These are phyloP conservation scores for Backusella tarrabulga DNA, from an alignment of 192 early-diverging fungal genomes.

Conservation along the genomic window DNA sequence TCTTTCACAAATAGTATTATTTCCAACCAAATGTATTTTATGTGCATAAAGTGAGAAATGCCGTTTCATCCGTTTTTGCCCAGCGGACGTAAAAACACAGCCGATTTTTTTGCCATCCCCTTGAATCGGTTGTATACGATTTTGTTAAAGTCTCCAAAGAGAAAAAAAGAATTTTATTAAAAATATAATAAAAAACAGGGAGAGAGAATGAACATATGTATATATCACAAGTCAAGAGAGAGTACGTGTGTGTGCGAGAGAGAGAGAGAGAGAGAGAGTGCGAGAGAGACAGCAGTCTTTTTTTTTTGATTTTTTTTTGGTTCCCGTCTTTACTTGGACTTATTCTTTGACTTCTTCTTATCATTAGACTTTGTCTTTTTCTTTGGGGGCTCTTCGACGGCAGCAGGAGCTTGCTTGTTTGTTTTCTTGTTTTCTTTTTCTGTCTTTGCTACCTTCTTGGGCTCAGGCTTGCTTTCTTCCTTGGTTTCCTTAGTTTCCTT, in stretches of 20 bases:
- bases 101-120: neutral
- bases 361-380: neutral
- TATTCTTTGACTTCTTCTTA: neutral
- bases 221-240: neutral
- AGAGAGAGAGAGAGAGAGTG: neutral
- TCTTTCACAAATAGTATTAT: neutral
- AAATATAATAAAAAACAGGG: neutral
- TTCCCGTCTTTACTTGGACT: neutral
- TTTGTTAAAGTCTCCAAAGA: neutral
- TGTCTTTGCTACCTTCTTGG: neutral
- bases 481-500: neutral
- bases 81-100: neutral
- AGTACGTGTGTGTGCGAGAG: neutral
- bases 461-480: neutral
- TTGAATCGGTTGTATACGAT: neutral
- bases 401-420: neutral
- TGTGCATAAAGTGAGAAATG: constrained; percentile 2
- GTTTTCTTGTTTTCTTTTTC: constrained; percentile 10
- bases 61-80: constrained; percentile 2
- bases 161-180: neutral
- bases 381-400: neutral
- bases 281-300: neutral
- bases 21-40: neutral
- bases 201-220: too few species aligned
- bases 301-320: too few species aligned